phyloP scores from a whole-genome alignment of 208 protist genomes.

The Trypanosoma congolense region DNA sequence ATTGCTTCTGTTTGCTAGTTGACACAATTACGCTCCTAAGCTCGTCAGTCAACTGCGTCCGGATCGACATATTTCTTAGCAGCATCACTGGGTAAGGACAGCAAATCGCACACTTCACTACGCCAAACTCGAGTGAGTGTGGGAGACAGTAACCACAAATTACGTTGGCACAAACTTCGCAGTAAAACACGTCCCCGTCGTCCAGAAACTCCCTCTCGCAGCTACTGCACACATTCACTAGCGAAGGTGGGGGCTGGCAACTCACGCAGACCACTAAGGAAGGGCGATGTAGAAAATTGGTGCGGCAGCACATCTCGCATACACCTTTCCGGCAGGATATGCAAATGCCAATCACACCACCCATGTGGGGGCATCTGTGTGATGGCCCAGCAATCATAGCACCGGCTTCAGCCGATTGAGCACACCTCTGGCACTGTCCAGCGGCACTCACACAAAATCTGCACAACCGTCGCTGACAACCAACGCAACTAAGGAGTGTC shows the following conservation, averaged over 20 bases:
- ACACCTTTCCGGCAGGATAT: slow-evolving; percentile 32
- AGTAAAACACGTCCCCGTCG: slow-evolving; percentile 39
- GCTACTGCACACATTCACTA: slow-evolving; percentile 44
- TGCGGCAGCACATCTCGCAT: slow-evolving; percentile 34
- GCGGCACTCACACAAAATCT: slow-evolving; percentile 12
- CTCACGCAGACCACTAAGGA: slow-evolving; percentile 36
- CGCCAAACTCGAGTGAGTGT: slow-evolving; percentile 60
- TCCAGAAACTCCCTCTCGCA: slow-evolving; percentile 28
- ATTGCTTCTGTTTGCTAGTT: not conserved
- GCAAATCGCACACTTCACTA: slow-evolving; percentile 63
- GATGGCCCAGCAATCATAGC: slow-evolving; percentile 8
- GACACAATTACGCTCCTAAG: not conserved
- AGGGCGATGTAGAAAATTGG: slow-evolving; percentile 31
- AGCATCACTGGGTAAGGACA: slow-evolving; percentile 41
- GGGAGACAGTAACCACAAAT: slow-evolving; percentile 57
- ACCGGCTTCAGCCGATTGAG: not conserved
- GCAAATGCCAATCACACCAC: slow-evolving; percentile 29
- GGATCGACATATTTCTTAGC: slow-evolving; percentile 19
- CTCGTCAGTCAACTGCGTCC: slow-evolving; percentile 8
- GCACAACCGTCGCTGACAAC: slow-evolving; percentile 10
- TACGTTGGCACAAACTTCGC: slow-evolving; percentile 46
- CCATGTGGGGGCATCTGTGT: slow-evolving; percentile 4
- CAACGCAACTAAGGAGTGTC: not conserved
- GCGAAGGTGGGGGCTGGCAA: slow-evolving; percentile 24
- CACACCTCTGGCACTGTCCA: slow-evolving; percentile 10